phyloP scores from a whole-genome alignment of 2,329 filamentous ascomycete species.

The Phyllosticta citriasiana region DNA sequence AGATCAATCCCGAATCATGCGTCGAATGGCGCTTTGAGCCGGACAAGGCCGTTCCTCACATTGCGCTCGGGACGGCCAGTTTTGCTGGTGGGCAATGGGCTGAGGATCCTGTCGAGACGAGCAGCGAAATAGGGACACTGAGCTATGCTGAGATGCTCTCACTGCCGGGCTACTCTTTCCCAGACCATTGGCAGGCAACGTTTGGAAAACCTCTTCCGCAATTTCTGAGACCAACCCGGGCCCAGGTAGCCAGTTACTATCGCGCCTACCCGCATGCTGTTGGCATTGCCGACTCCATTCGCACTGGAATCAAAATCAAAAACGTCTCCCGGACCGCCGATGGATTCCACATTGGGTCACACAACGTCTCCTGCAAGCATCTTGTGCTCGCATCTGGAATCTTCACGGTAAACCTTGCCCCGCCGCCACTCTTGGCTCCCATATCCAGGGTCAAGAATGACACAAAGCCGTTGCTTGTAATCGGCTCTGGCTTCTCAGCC shows the following conservation, averaged over 20 bases:
- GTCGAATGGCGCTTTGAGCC: conserved; percentile 45
- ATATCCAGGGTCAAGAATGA: conserved; percentile 24
- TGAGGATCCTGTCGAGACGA: conserved; percentile 42
- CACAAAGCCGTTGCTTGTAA: conserved; percentile 40
- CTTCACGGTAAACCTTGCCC: conserved; percentile 45
- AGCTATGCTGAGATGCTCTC: conserved; percentile 55
- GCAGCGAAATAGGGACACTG: conserved; percentile 48
- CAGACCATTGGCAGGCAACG: conserved; percentile 38
- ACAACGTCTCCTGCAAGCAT: conserved; percentile 44
- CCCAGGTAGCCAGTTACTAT: conserved; percentile 47
- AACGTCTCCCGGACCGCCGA: conserved; percentile 34
- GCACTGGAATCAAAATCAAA: conserved; percentile 31
- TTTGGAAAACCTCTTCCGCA: conserved; percentile 36
- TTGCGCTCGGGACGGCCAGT: conserved; percentile 43
- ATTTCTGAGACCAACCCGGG: conserved; percentile 45
- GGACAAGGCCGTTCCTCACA: conserved; percentile 41
- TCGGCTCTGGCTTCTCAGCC: conserved; percentile 53
- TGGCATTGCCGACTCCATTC: conserved; percentile 40
- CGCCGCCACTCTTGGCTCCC: conserved; percentile 39
- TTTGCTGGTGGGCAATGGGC: conserved; percentile 51
- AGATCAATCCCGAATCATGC: conserved; percentile 42
- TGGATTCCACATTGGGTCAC: conserved; percentile 43
- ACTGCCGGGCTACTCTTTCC: conserved; percentile 49
- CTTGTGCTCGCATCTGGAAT: conserved; percentile 51
- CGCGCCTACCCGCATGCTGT: conserved; percentile 44